Evolutionary conservation across 2,329 filamentous ascomycete genomes (phyloP), one percentile per base, ranked within the genome.

Genomic region (Ceratocystis variospora): DNA sequence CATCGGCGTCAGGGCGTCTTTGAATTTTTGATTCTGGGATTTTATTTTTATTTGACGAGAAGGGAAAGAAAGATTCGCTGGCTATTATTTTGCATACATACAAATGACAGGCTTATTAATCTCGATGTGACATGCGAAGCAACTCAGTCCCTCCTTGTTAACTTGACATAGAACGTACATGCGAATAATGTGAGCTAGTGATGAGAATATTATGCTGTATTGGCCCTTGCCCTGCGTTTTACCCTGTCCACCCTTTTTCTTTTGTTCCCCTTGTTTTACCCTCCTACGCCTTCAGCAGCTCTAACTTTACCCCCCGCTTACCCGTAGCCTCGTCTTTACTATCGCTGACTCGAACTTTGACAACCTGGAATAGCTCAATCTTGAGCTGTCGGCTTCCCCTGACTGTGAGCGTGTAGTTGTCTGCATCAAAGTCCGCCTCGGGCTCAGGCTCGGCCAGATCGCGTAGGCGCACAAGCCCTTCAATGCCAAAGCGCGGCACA

Each of bases 321-420:
- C 94, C 94, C n/a, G 93, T 96, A 68, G 85, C 85, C 78, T 95
- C 90, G 75, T 99, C 94, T 79, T 92, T 90, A 73, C 96, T 88
- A 74, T 97, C 95, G 72, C 86, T 89, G 70, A 99, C 91, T 73
- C 87, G 85, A 15, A 99, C 93, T 71, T 81, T 83, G 70, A 99
- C 88, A 80, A 93, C 96, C 75, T 94, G 86, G 80, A 99, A 99
- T 68, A 99, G 77, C 75, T 95, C 90, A 1, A 96, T 82, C 69
- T 76, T 81, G 70, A 86, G 68, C 69, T 80, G 76, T 63, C 80
- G 76, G 48, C 79, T 81, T 8, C 84, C 83, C 61, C 76, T 79
- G 3, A 83, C 83, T 70, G 77, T 82, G 46, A 99, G 80, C 59
- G 84, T 83, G 75, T 96, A 99, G 68, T 88, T 86, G 73, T 96